Evolutionary conservation across 2,329 filamentous ascomycete species (phyloP).

Genomic region (Ceratocystiopsis brevicomis): DNA sequence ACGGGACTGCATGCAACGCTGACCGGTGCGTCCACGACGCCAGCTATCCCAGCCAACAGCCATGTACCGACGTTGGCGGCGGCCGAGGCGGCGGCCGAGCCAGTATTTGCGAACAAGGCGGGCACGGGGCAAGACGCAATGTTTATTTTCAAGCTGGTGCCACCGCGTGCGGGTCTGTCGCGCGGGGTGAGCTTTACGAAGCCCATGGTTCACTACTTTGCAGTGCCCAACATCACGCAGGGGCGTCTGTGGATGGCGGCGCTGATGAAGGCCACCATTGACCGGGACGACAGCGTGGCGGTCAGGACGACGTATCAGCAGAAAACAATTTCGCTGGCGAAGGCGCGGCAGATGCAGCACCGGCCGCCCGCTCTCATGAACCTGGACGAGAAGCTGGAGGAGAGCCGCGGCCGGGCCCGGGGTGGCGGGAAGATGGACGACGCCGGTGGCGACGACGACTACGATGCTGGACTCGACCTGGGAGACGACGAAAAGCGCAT

Average conservation of each 20-base stretch:
- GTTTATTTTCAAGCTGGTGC: constrained; percentile 97
- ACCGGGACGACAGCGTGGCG: constrained; percentile 62
- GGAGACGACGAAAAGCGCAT: constrained; percentile 10
- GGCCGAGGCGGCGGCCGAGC: constrained; percentile 29
- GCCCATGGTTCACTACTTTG: constrained; percentile 93
- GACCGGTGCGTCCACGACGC: constrained; percentile 61
- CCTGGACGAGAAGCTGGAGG: constrained; percentile 29
- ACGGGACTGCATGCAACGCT: constrained; percentile 82
- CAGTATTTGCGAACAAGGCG: constrained; percentile 8
- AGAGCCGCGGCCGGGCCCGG: constrained; percentile 4
- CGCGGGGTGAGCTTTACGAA: constrained; percentile 95
- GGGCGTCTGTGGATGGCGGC: constrained; percentile 96
- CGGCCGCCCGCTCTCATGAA: constrained; percentile 78
- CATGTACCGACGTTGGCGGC: constrained; percentile 26
- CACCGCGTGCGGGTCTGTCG: constrained; percentile 69
- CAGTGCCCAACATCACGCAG: constrained; percentile 73
- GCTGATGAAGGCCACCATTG: constrained; percentile 96
- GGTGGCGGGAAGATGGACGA: constrained; percentile 7
- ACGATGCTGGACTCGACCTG: constrained; percentile 4
- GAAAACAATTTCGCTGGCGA: constrained; percentile 82
- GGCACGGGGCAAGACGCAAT: constrained; percentile 36
- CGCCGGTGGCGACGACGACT: constrained; percentile 7
- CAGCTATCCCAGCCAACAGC: constrained; percentile 32
- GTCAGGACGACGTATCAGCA: constrained; percentile 90
- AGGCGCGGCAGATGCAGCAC: constrained; percentile 73